These are phyloP conservation scores for Apiospora saccharicola DNA, from an alignment of 2,329 filamentous ascomycete genomes.

Conservation along the genomic window DNA sequence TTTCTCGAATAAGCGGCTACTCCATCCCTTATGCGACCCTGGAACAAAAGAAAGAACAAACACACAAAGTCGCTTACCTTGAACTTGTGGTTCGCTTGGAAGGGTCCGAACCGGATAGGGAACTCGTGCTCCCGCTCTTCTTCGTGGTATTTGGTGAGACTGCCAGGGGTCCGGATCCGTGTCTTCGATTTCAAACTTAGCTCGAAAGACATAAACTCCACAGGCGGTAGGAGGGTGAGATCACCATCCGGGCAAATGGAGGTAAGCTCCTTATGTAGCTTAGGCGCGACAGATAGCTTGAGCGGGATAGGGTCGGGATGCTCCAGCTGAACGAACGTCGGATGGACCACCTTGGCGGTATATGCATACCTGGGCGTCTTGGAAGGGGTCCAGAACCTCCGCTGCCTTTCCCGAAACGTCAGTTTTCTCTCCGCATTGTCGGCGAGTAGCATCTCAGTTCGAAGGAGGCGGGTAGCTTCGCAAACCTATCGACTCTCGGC, in stretches of 20 bases:
- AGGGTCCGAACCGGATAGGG: neutral
- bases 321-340: conserved; percentile 24
- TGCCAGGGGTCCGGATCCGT: conserved; percentile 11
- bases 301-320: conserved; percentile 26
- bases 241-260: conserved; percentile 25
- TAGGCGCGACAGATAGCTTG: conserved; percentile 23
- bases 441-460: conserved; percentile 23
- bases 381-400: conserved; percentile 25
- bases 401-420: conserved; percentile 25
- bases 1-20: too few relatives aligned
- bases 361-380: conserved; percentile 26
- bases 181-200: conserved; percentile 21
- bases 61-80: neutral
- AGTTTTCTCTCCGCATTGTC: conserved; percentile 19
- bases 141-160: neutral
- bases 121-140: conserved; percentile 22
- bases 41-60: too few relatives aligned
- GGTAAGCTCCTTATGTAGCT: neutral
- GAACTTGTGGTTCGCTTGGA: neutral
- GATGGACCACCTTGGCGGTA: conserved; percentile 21
- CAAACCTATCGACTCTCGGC: neutral
- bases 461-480: neutral
- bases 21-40: too few relatives aligned
- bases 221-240: conserved; percentile 20
- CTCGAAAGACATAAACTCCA: conserved; percentile 21